A percentile compares a stretch with the other conserved stretches of the same genome.
Conservation (phyloP, 108 stramenopile genomes). For the Nitzschia sp. region DNA sequence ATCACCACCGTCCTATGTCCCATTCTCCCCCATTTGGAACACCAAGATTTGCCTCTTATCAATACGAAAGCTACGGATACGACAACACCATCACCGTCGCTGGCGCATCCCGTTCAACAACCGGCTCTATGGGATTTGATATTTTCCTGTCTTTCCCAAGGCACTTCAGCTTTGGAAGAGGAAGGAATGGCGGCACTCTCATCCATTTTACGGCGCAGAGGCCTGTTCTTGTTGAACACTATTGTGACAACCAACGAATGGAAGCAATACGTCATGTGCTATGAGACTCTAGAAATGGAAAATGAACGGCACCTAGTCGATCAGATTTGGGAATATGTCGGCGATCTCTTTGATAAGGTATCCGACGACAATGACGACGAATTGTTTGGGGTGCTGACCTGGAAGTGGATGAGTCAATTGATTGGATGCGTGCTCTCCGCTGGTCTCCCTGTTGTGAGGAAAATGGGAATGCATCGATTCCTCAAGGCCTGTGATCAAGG, state of each 20-base stretch:
- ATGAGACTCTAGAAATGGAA: constrained; percentile 87
- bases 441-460: constrained; percentile 67
- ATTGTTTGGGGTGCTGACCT: constrained; percentile 29
- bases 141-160: constrained; percentile 52
- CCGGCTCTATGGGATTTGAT: constrained; percentile 57
- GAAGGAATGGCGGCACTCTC: constrained; percentile 20
- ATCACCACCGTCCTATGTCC: constrained; percentile 62
- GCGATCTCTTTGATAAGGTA: constrained; percentile 40
- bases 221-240: constrained; percentile 54
- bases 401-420: constrained; percentile 68
- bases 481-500: constrained; percentile 53
- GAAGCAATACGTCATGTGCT: constrained; percentile 74
- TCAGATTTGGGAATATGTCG: constrained; percentile 77
- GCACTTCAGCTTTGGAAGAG: constrained; percentile 31
- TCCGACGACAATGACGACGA: neutral
- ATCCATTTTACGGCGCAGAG: constrained; percentile 63
- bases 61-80: neutral
- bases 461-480: constrained; percentile 74
- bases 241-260: constrained; percentile 50
- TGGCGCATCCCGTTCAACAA: constrained; percentile 36
- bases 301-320: constrained; percentile 79
- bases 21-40: constrained; percentile 53
- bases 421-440: constrained; percentile 61
- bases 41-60: constrained; percentile 35
- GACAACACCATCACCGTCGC: too few species aligned